phyloP scores from a whole-genome alignment of 805 yeast genomes.

The Schwanniomyces vanrijiae region DNA sequence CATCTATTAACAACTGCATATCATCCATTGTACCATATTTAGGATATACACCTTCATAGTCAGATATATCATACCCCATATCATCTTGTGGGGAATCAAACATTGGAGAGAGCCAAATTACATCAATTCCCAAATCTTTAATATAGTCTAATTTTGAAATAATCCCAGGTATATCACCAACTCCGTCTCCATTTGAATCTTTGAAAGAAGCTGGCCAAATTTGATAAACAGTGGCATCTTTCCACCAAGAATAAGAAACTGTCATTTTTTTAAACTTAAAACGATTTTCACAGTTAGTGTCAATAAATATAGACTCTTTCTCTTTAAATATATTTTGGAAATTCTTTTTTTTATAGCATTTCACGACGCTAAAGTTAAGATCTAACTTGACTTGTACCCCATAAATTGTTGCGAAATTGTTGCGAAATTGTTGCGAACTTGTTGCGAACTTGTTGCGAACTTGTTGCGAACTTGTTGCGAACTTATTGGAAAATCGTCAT shows the following conservation, averaged over 20 bases:
- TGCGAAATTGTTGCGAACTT: too few species aligned
- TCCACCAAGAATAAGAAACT: slow-evolving; percentile 47
- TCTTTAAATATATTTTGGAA: neutral
- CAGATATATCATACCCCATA: slow-evolving; percentile 62
- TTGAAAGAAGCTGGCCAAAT: slow-evolving; percentile 62
- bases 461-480: too few species aligned
- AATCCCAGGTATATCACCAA: slow-evolving; percentile 59
- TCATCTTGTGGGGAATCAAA: slow-evolving; percentile 60
- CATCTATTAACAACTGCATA: slow-evolving; percentile 48
- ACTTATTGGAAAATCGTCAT: too few species aligned
- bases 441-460: too few species aligned
- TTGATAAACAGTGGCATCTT: slow-evolving; percentile 57
- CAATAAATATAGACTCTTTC: neutral
- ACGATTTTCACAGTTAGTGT: too few species aligned
- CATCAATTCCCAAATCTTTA: too few species aligned
- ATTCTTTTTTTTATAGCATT: too few species aligned
- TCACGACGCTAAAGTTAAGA: too few species aligned
- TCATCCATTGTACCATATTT: slow-evolving; percentile 56
- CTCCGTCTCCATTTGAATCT: slow-evolving; percentile 59
- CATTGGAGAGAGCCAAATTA: slow-evolving; percentile 59
- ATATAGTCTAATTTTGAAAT: slow-evolving; percentile 50
- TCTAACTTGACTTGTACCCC: too few species aligned
- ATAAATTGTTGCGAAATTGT: too few species aligned
- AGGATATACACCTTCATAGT: slow-evolving; percentile 52
- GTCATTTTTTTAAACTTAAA: too few species aligned